Evolutionary conservation across 805 yeast species (phyloP), one percentile per base, ranked within the genome.

Genomic region (Saccharomycopsis guyanensis): DNA sequence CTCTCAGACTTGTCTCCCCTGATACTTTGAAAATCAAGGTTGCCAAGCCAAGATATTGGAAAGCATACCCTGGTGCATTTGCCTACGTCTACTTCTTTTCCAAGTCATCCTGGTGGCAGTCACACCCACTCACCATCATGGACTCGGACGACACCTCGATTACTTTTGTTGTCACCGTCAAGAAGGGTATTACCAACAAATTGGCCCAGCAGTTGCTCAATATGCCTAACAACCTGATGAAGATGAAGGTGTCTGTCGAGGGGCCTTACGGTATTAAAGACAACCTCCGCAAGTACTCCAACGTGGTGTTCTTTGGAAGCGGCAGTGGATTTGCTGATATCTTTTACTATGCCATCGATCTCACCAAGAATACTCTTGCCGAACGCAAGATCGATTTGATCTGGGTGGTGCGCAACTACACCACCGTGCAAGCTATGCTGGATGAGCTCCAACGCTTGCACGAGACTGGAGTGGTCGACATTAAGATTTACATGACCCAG

Each of bases 81-180:
- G 76, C 71, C 1, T 82, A 68, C 55, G 61, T 85, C 32, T 72
- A 80, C 62, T 78, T 82, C 59, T 52, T 80, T 47, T 64, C 73
- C 38, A 68, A 72, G 16, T 57, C 63, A 2, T 62, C 70, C 33
- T 77, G 80, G 59, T 80, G 81, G 79, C 86, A 82, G 59, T 75
- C 82, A 3, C 88, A 83, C 59, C 91, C 91, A 3, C 82, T 85
- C 62, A 80, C 89, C 1, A 60, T 75, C 4, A 64, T 75, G 35
- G 69, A 69, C 42, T 63, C 73, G 3, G 60, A 65, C 38, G 63
- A 64, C 33, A 63, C 66, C 50, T 60, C 63, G 39, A 56, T 76
- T 7, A 61, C 66, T 1, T 62, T 75, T 41, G 70, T 65, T 53
- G 68, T 75, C 55, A 76, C 73, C 56, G 71, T 70, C 16, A 76